These are phyloP conservation scores for Rachicladosporium sp. DNA, from an alignment of 2,329 filamentous ascomycete genomes.

Conservation along the genomic window DNA sequence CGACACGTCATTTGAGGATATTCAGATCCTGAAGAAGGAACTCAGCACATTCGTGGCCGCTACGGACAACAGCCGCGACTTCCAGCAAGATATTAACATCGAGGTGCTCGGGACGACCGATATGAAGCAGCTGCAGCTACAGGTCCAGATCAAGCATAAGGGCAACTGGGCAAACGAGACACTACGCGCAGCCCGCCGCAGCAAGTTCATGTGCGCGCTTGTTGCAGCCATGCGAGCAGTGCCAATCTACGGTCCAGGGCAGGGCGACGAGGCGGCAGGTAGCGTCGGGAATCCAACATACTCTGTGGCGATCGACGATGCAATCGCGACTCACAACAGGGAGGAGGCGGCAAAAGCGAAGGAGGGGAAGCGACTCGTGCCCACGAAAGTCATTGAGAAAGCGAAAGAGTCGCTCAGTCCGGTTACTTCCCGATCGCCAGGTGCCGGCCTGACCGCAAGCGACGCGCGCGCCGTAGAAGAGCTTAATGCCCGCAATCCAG, in stretches of 20 bases:
- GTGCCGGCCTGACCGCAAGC: constrained; percentile 14
- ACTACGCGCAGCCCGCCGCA: constrained; percentile 66
- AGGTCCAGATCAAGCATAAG: constrained; percentile 80
- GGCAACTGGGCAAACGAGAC: constrained; percentile 54
- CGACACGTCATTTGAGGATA: constrained; percentile 78
- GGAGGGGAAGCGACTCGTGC: constrained; percentile 48
- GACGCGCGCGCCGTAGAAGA: constrained; percentile 28
- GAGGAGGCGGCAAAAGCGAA: constrained; percentile 43
- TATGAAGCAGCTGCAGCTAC: constrained; percentile 76
- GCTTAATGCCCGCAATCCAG: constrained; percentile 32
- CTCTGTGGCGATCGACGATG: constrained; percentile 62
- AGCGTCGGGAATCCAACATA: constrained; percentile 63
- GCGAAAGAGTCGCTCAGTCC: not conserved
- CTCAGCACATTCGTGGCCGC: constrained; percentile 74
- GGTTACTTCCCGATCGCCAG: constrained; percentile 1
- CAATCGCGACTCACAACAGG: constrained; percentile 48
- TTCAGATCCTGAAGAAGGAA: constrained; percentile 72
- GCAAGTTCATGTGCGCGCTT: constrained; percentile 94
- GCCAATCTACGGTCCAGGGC: constrained; percentile 72
- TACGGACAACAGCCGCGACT: constrained; percentile 81
- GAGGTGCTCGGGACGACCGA: constrained; percentile 68
- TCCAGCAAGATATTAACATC: constrained; percentile 71
- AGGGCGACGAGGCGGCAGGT: constrained; percentile 51
- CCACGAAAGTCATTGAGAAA: constrained; percentile 18
- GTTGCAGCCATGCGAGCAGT: constrained; percentile 74